Evolutionary conservation across 1,284 basidiomycete species (phyloP).

Genomic region (Ceratobasidium sp.): DNA sequence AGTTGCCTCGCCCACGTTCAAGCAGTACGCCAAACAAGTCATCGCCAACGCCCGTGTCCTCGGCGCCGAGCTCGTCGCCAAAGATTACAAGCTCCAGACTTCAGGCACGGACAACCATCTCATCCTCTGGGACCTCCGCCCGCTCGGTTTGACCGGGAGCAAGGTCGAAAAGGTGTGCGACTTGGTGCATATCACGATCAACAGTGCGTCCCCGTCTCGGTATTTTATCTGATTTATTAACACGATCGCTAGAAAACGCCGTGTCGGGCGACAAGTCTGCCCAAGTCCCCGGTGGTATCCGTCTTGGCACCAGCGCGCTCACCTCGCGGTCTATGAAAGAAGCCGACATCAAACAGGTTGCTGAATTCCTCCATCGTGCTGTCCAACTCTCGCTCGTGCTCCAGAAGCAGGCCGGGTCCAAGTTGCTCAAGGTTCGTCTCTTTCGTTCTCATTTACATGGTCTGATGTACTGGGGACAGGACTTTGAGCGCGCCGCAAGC

Average conservation of each 20-base stretch:
- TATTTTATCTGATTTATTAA: neutral
- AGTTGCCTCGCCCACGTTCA: conserved; percentile 90
- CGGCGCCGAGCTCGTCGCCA: conserved; percentile 73
- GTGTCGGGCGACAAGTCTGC: conserved; percentile 95
- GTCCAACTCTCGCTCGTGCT: conserved; percentile 87
- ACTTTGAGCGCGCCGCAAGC: conserved; percentile 90
- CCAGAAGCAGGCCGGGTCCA: conserved; percentile 95
- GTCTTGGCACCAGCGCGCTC: conserved; percentile 93
- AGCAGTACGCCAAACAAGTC: conserved; percentile 94
- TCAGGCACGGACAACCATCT: conserved; percentile 98
- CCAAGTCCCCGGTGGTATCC: conserved; percentile 96
- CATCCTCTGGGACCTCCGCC: conserved; percentile 97
- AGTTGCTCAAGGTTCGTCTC: conserved; percentile 76
- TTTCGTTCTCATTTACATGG: neutral
- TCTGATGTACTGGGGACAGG: conserved; percentile 53
- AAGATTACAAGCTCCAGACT: conserved; percentile 97
- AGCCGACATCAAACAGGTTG: conserved; percentile 87
- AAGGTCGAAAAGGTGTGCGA: conserved; percentile 99
- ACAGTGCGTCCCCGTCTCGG: conserved; percentile 69
- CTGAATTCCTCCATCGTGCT: conserved; percentile 90
- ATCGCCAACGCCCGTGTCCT: conserved; percentile 87
- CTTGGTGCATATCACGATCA: conserved; percentile 94
- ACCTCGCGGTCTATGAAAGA: conserved; percentile 96
- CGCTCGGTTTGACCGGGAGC: conserved; percentile 93
- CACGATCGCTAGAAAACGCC: conserved; percentile 78